phyloP scores from a whole-genome alignment of 2,329 filamentous ascomycete genomes.

The Fusarium cyanostomum region DNA sequence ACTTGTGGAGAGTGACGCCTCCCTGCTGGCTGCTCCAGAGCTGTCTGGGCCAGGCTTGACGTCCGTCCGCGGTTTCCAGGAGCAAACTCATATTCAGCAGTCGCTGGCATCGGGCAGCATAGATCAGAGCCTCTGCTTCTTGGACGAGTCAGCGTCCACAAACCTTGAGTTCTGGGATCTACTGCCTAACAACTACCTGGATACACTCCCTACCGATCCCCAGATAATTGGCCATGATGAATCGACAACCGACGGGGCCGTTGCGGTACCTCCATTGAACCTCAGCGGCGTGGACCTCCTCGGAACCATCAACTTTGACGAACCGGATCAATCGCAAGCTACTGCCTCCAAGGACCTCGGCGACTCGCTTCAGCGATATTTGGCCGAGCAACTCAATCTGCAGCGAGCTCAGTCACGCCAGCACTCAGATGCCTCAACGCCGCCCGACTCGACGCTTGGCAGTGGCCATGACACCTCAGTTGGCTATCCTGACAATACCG shows the following conservation, averaged over 20 bases:
- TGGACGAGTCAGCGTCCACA: slow-evolving; percentile 42
- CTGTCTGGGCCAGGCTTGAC: background rate
- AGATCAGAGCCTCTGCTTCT: slow-evolving; percentile 49
- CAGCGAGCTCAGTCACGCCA: slow-evolving; percentile 14
- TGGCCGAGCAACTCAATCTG: slow-evolving; percentile 34
- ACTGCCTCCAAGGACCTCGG: slow-evolving; percentile 45
- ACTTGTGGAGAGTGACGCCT: slow-evolving; percentile 49
- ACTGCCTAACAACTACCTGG: slow-evolving; percentile 36
- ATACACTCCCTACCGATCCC: slow-evolving; percentile 28
- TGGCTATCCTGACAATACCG: slow-evolving; percentile 26
- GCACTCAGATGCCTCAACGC: slow-evolving; percentile 34
- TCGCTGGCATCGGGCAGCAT: slow-evolving; percentile 19
- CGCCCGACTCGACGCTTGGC: slow-evolving; percentile 23
- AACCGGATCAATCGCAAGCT: slow-evolving; percentile 40
- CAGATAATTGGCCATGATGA: slow-evolving; percentile 26
- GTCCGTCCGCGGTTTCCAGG: background rate
- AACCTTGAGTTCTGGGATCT: slow-evolving; percentile 52
- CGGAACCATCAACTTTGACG: slow-evolving; percentile 47
- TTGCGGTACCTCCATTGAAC: slow-evolving; percentile 19
- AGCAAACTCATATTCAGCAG: slow-evolving; percentile 15
- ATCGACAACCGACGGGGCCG: slow-evolving; percentile 6
- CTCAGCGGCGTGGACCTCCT: slow-evolving; percentile 45
- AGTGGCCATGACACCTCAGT: slow-evolving; percentile 38
- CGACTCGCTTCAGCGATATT: slow-evolving; percentile 41
- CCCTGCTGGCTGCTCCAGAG: slow-evolving; percentile 1